These are phyloP conservation scores for Umbellularia californica DNA, from an alignment of 164 flowering plant species.

Conservation along the genomic window DNA sequence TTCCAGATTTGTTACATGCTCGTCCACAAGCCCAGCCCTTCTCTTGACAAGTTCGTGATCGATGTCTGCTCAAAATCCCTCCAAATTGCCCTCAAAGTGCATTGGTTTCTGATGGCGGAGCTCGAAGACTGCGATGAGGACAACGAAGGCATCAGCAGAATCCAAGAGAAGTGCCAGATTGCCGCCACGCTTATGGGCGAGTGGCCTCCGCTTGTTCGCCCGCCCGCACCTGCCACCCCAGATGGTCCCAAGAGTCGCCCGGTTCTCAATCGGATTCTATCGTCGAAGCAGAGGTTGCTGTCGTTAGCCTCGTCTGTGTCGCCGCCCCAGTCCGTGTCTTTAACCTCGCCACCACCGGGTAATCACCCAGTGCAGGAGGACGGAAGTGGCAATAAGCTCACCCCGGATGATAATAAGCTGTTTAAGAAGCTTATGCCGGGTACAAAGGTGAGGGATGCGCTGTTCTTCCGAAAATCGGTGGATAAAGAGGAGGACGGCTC, in stretches of 20 bases:
- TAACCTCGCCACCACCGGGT: constrained; percentile 42
- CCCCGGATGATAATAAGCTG: constrained; percentile 59
- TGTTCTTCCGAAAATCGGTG: constrained; percentile 33
- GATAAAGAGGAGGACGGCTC: constrained; percentile 43
- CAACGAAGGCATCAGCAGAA: constrained; percentile 91
- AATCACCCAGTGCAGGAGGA: constrained; percentile 48
- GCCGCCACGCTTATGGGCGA: constrained; percentile 96
- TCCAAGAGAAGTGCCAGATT: constrained; percentile 96
- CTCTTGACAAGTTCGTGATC: constrained; percentile 96
- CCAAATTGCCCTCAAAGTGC: constrained; percentile 82
- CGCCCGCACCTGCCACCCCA: constrained; percentile 42
- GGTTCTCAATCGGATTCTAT: constrained; percentile 67
- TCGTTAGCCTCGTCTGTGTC: constrained; percentile 57
- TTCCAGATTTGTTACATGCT: constrained; percentile 94
- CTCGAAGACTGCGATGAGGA: constrained; percentile 87
- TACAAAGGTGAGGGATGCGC: constrained; percentile 31
- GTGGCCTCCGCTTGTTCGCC: constrained; percentile 76
- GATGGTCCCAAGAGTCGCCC: constrained; percentile 49
- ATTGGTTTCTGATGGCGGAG: constrained; percentile 96
- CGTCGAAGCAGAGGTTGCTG: constrained; percentile 71
- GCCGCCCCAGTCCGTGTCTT: constrained; percentile 36
- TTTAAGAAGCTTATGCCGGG: constrained; percentile 39
- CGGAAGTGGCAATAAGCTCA: constrained; percentile 23
- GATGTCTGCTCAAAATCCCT: constrained; percentile 87
- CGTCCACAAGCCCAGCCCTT: constrained; percentile 95